phyloP scores from a whole-genome alignment of 169 alveolate species.

The Amoebophrya sp. region DNA sequence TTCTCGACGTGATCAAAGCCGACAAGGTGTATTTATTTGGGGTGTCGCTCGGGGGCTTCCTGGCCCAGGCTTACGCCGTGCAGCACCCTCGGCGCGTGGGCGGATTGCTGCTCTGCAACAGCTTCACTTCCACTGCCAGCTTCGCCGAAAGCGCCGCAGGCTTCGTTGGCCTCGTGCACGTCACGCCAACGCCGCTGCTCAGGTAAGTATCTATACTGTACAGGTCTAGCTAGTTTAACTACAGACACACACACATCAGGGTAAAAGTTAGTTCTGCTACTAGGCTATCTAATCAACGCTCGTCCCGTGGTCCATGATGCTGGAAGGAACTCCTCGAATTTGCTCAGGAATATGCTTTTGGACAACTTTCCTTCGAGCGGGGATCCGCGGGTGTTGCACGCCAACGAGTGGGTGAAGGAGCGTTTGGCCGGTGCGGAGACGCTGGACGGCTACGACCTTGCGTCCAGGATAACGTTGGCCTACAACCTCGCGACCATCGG shows the following conservation, averaged over 20 bases:
- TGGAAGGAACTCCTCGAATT: too few relatives aligned
- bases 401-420: not conserved
- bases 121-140: not conserved
- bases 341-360: not conserved
- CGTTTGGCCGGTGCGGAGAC: not conserved
- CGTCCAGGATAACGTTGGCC: not conserved
- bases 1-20: not conserved
- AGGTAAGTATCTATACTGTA: not conserved
- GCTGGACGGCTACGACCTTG: not conserved
- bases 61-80: not conserved
- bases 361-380: not conserved
- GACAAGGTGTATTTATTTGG: not conserved
- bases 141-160: not conserved
- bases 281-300: too few relatives aligned
- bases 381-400: not conserved
- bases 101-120: not conserved
- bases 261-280: too few relatives aligned
- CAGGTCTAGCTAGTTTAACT: too few relatives aligned
- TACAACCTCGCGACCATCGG: not conserved
- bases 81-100: not conserved
- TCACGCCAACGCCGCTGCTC: not conserved
- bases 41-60: not conserved
- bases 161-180: not conserved
- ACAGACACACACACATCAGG: too few relatives aligned
- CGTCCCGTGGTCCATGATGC: too few relatives aligned